Percentiles rank a stretch among this genome's conserved stretches.
phyloP scores from a whole-genome alignment of 257 asterid genomes.

The Fraxinus excelsior region DNA sequence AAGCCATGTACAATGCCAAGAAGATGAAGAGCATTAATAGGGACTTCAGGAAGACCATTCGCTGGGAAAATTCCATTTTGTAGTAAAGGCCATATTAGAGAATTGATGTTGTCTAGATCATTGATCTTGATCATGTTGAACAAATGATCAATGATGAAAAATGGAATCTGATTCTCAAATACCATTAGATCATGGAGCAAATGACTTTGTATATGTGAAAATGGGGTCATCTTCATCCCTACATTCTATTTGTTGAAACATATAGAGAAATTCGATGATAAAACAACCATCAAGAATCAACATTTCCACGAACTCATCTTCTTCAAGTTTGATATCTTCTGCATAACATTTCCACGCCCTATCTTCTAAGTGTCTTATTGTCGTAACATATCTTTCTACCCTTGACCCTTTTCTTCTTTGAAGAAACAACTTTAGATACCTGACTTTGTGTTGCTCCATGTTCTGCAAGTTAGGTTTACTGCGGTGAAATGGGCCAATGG shows the following conservation, averaged over 20 bases:
- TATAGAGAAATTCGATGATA: constrained; percentile 11
- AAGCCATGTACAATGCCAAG: constrained; percentile 20
- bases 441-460: constrained; percentile 8
- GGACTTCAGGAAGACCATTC: not conserved
- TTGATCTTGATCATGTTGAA: constrained; percentile 6
- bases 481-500: constrained; percentile 23
- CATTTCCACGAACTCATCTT: constrained; percentile 15
- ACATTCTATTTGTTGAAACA: not conserved
- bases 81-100: not conserved
- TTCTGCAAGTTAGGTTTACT: not conserved
- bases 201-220: not conserved
- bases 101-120: constrained; percentile 1
- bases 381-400: not conserved
- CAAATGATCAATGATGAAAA: constrained; percentile 1
- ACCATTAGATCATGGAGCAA: not conserved
- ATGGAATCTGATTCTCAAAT: constrained; percentile 8
- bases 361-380: constrained; percentile 10
- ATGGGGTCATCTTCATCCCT: constrained; percentile 11
- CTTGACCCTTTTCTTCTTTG: not conserved
- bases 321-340: not conserved
- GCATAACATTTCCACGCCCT: constrained; percentile 2
- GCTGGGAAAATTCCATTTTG: constrained; percentile 6
- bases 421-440: constrained; percentile 5
- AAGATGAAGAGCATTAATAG: constrained; percentile 12
- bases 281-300: constrained; percentile 24